Evolutionary conservation across 2,329 filamentous ascomycete genomes (phyloP).

Genomic region (Colletotrichum salicis): DNA sequence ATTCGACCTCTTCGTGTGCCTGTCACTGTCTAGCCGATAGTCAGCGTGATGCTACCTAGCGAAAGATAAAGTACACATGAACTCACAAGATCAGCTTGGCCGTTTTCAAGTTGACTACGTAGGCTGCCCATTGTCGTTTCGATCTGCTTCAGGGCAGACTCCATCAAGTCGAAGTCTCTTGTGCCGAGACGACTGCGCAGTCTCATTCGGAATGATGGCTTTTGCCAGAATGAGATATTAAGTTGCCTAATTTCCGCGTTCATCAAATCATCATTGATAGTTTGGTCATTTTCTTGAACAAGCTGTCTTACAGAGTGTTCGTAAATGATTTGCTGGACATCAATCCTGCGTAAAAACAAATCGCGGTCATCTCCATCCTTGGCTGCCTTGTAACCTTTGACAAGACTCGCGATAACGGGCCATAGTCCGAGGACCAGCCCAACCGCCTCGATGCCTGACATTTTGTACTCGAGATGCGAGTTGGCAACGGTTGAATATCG

Average conservation of each 20-base stretch:
- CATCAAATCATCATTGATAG: background rate
- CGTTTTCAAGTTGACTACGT: background rate
- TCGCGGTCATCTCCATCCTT: background rate
- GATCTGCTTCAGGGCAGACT: background rate
- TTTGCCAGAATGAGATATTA: background rate
- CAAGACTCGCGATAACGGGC: conserved; percentile 6
- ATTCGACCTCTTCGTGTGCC: background rate
- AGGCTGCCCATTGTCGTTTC: background rate
- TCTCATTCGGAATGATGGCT: background rate
- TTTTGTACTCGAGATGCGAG: background rate
- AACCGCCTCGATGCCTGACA: conserved; percentile 20
- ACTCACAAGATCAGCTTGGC: conserved; percentile 2
- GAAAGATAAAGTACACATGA: background rate
- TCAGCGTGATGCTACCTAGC: background rate
- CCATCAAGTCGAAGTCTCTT: background rate
- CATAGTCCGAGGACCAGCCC: conserved; percentile 14
- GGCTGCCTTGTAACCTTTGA: background rate
- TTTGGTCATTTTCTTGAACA: background rate
- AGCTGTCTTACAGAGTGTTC: background rate
- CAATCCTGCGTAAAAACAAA: background rate
- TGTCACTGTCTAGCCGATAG: background rate
- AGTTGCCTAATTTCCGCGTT: background rate
- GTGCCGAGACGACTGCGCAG: background rate
- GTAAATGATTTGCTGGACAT: background rate
- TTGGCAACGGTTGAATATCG: background rate